phyloP scores from a whole-genome alignment of 805 yeast genomes.

The Starmerella khaoyaiensis region DNA sequence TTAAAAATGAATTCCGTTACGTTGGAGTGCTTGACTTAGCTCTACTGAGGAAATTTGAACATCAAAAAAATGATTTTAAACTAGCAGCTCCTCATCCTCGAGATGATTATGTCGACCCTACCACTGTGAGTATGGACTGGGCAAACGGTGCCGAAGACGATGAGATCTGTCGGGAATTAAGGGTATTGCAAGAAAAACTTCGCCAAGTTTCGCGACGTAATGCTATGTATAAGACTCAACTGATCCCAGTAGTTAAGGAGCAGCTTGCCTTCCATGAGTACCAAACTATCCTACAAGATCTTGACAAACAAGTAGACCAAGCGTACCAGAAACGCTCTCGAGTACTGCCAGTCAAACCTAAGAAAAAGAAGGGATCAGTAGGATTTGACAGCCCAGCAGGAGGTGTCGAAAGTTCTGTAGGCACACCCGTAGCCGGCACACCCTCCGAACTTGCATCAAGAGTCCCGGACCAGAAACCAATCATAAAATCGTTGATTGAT shows the following conservation, averaged over 20 bases:
- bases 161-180: constrained; percentile 74
- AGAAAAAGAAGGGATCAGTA: constrained; percentile 33
- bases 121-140: constrained; percentile 49
- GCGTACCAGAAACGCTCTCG: constrained; percentile 74
- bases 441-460: constrained; percentile 3
- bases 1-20: constrained; percentile 74
- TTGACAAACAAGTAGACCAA: constrained; percentile 94
- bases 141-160: constrained; percentile 75
- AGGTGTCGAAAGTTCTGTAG: background rate
- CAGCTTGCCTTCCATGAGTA: constrained; percentile 94
- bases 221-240: constrained; percentile 47
- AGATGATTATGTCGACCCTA: constrained; percentile 20
- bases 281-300: constrained; percentile 74
- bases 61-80: constrained; percentile 22
- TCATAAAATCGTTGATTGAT: constrained; percentile 65
- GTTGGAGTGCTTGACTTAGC: constrained; percentile 59
- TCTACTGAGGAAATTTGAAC: constrained; percentile 25
- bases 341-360: constrained; percentile 39
- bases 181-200: constrained; percentile 58
- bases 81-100: constrained; percentile 15
- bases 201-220: constrained; percentile 49
- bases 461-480: constrained; percentile 57
- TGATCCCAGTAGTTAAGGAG: constrained; percentile 67
- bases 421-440: constrained; percentile 1
- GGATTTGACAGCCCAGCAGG: constrained; percentile 11